Evolutionary conservation across 2,329 filamentous ascomycete genomes (phyloP).

Genomic region (Tothia fuscella): DNA sequence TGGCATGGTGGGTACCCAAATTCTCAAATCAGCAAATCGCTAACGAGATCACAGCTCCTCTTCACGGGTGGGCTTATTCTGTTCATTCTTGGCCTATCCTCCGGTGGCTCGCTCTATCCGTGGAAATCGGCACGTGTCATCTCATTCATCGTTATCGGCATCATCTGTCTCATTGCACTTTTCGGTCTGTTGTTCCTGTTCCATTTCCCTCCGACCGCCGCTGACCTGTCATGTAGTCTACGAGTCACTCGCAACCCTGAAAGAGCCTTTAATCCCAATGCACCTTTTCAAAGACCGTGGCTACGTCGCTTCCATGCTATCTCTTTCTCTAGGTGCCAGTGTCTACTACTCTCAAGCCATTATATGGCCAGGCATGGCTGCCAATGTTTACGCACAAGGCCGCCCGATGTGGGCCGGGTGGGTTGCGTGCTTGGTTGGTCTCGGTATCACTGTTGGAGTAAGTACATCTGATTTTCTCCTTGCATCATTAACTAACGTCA

Average conservation of each 20-base stretch:
- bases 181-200: constrained; percentile 14
- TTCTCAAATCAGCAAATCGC: neutral
- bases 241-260: constrained; percentile 16
- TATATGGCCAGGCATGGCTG: constrained; percentile 21
- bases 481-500: constrained; percentile 16
- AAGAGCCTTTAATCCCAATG: constrained; percentile 26
- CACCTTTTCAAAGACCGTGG: constrained; percentile 23
- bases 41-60: too few relatives aligned
- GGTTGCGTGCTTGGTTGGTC: constrained; percentile 16
- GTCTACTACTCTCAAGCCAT: constrained; percentile 17
- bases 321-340: constrained; percentile 20
- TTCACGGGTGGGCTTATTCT: constrained; percentile 15
- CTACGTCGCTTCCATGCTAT: constrained; percentile 19
- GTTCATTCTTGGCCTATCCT: constrained; percentile 15
- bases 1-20: constrained; percentile 9
- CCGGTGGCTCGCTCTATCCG: constrained; percentile 23
- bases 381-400: constrained; percentile 17
- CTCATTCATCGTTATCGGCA: constrained; percentile 27
- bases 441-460: constrained; percentile 15
- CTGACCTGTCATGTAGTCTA: constrained; percentile 19
- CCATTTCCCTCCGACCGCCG: neutral
- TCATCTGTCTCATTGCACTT: constrained; percentile 22
- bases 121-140: constrained; percentile 32
- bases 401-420: constrained; percentile 14
- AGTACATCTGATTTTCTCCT: constrained; percentile 16